Evolutionary conservation across 805 yeast species (phyloP).

Genomic region (Suhomyces sp.): DNA sequence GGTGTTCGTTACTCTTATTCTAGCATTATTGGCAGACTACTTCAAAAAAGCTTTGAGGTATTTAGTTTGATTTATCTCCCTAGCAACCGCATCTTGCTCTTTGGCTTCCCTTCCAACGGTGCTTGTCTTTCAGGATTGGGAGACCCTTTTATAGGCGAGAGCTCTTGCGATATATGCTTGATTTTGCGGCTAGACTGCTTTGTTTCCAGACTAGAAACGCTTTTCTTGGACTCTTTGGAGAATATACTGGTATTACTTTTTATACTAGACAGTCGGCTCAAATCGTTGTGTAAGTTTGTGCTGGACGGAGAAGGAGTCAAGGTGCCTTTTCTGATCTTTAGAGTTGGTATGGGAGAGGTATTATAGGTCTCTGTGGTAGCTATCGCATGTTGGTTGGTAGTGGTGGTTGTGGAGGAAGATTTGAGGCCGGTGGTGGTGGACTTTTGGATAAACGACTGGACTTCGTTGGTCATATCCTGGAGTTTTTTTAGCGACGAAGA

Average conservation of each 20-base stretch:
- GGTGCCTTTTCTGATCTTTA: not conserved
- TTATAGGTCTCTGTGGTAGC: not conserved
- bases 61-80: too few relatives aligned
- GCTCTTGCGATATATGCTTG: slow-evolving; percentile 1
- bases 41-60: too few relatives aligned
- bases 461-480: slow-evolving; percentile 26
- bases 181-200: not conserved
- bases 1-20: too few relatives aligned
- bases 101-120: slow-evolving; percentile 11
- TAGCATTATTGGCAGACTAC: too few relatives aligned
- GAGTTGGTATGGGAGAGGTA: not conserved
- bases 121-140: slow-evolving; percentile 8
- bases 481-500: slow-evolving; percentile 31
- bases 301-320: slow-evolving; percentile 6
- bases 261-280: slow-evolving; percentile 6
- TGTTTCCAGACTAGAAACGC: slow-evolving; percentile 5
- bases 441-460: slow-evolving; percentile 12
- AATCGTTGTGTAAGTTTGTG: not conserved
- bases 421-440: slow-evolving; percentile 13
- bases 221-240: slow-evolving; percentile 7
- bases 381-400: slow-evolving; percentile 7
- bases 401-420: slow-evolving; percentile 21
- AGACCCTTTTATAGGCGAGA: slow-evolving; percentile 12
- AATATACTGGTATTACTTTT: slow-evolving; percentile 8
- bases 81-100: slow-evolving; percentile 7